phyloP scores from a whole-genome alignment of 75 land plant species.

The Cryptomeria japonica region DNA sequence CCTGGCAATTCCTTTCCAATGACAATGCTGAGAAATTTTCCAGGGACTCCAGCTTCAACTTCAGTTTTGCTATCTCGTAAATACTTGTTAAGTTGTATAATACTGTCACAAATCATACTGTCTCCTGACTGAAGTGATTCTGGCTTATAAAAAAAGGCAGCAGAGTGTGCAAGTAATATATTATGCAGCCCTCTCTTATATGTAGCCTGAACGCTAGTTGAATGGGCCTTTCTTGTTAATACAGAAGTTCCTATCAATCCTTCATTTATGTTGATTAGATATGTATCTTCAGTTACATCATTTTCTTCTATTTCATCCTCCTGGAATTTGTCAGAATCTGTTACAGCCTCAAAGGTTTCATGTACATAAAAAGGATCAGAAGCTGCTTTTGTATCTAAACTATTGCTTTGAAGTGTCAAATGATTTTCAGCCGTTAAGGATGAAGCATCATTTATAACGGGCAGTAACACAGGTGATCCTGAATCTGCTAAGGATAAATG shows the following conservation, averaged over 20 bases:
- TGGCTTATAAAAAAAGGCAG: conserved; percentile 5
- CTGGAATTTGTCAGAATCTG: not conserved
- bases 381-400: not conserved
- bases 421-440: not conserved
- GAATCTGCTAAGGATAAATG: not conserved
- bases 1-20: conserved; percentile 44
- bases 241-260: not conserved
- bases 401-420: not conserved
- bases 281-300: not conserved
- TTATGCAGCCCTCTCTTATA: not conserved
- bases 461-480: not conserved
- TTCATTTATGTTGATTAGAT: not conserved
- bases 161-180: not conserved
- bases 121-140: not conserved
- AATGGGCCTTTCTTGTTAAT: not conserved
- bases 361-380: not conserved
- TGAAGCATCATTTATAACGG: not conserved
- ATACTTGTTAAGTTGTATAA: conserved; percentile 24
- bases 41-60: conserved; percentile 41
- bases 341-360: not conserved
- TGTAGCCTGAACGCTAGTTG: not conserved
- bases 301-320: not conserved
- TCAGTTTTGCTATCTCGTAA: conserved; percentile 30
- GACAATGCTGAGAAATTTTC: conserved; percentile 42
- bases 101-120: conserved; percentile 26